Evolutionary conservation across 179 eudicot genomes (phyloP), one percentile per base, ranked within the genome.

Genomic region (Dionaea muscipula): DNA sequence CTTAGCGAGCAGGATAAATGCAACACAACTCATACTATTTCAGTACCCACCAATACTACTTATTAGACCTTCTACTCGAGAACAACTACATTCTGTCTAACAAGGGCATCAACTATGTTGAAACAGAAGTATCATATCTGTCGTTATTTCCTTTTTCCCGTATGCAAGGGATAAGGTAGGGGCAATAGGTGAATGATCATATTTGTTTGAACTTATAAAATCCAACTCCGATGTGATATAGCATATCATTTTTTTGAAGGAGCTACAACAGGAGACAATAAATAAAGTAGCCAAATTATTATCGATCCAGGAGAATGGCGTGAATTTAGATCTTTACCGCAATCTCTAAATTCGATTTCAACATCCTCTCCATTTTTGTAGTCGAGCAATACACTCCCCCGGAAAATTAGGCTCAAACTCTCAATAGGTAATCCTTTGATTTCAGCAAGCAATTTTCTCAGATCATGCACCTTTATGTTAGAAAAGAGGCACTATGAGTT

Each of bases 381-480:
- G 70, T 86, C 98, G 50, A 64, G 70, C 75, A 91, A 74, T 51
- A 81, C 91, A 45, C 66, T 80, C 33, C 98, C 98, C 23, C 63
- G 71, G 25, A 66, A 72, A 63, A 91, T 72, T 66, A 91, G 94
- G 69, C 75, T 86, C 74, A 91, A 63, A 38, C 71, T 74, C 25
- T 82, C 91, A 27, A 75, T 36, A 20, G 91, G 88, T 47, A 80
- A 67, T 27, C 57, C 63, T 47, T 70, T 60, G 50, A 60, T 71
- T 40, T 57, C 84, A 47, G 88, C 91, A 73, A 91, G 64, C 69
- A 84, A 31, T 65, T 75, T 82, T 65, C 95, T 78, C 77, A 91
- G 76, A 61, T 81, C 85, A 60, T 61, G 68, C 28, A 86, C 95
- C 98, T 91, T 62, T 52, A 56, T 22, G n/a, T 13, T 26, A 47